Conservation (phyloP, 1,139 yeast species). For the Yarrowia galli region DNA sequence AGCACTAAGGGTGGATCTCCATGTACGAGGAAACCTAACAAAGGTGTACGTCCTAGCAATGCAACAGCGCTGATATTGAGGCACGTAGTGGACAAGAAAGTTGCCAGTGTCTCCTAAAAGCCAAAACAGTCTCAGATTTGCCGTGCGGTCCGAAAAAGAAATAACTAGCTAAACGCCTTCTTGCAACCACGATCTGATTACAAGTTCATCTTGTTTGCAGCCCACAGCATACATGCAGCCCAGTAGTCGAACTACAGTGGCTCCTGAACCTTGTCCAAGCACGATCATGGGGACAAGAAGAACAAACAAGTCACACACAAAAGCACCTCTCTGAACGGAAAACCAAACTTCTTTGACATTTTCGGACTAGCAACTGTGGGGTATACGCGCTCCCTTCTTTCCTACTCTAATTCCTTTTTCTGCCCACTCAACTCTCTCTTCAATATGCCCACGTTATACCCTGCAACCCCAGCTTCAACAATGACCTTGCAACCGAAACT, state of each 20-base stretch:
- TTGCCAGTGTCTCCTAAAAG: not conserved
- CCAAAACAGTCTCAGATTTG: slow-evolving; percentile 3
- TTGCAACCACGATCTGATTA: not conserved
- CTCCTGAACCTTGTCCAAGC: slow-evolving; percentile 19
- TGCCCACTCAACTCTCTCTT: not conserved
- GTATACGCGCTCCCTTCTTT: not conserved
- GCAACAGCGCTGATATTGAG: not conserved
- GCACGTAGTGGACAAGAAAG: not conserved
- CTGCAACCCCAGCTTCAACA: not conserved
- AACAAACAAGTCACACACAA: not conserved
- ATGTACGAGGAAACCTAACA: slow-evolving; percentile 11
- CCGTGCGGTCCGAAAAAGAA: not conserved
- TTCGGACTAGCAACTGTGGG: not conserved
- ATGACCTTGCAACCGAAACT: slow-evolving; percentile 6
- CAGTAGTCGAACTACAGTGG: slow-evolving; percentile 3
- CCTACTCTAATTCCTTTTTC: not conserved
- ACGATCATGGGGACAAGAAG: not conserved
- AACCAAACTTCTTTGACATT: not conserved
- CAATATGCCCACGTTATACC: slow-evolving; percentile 4
- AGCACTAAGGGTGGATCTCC: slow-evolving; percentile 29
- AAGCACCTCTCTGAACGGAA: not conserved
- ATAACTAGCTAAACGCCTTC: not conserved
- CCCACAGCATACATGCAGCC: not conserved
- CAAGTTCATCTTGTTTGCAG: not conserved
- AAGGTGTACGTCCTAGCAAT: not conserved